Conservation (phyloP, 1,284 basidiomycete species). For the Phaffia rhodozyma region DNA sequence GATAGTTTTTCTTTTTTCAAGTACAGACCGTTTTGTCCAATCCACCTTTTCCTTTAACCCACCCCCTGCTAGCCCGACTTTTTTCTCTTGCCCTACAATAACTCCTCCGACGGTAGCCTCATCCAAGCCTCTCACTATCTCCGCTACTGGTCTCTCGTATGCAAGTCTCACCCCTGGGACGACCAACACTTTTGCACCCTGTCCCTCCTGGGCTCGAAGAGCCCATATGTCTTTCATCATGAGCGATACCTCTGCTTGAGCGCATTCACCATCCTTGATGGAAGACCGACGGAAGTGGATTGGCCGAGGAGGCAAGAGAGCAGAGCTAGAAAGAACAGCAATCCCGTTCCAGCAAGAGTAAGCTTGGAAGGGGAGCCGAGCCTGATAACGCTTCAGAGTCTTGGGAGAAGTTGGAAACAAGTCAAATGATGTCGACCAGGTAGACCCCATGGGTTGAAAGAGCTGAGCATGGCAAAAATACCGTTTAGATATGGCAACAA, state of each 20-base stretch:
- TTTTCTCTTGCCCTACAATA: neutral
- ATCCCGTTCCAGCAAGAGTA: conserved; percentile 35
- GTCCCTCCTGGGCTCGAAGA: conserved; percentile 24
- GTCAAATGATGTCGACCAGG: conserved; percentile 30
- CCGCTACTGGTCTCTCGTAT: conserved; percentile 30
- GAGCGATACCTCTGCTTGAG: conserved; percentile 32
- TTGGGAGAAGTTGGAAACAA: conserved; percentile 29
- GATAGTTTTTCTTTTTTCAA: too few relatives aligned
- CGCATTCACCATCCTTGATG: conserved; percentile 28
- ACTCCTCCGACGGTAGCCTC: neutral
- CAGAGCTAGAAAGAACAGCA: conserved; percentile 28
- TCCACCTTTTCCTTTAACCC: conserved; percentile 1
- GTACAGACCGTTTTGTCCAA: neutral
- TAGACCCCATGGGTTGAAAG: conserved; percentile 33
- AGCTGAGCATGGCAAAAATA: conserved; percentile 33
- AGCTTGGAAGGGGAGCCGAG: conserved; percentile 33
- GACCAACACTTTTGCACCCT: conserved; percentile 25
- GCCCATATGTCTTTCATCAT: conserved; percentile 35
- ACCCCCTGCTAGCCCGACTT: neutral
- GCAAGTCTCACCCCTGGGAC: conserved; percentile 36
- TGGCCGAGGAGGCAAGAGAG: conserved; percentile 27
- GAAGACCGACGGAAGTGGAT: conserved; percentile 31
- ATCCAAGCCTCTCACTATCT: conserved; percentile 11
- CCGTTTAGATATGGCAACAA: conserved; percentile 1
- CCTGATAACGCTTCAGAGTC: conserved; percentile 21